Percentiles rank a stretch among this genome's conserved stretches.
Evolutionary conservation across 768 basidiomycete species (phyloP).

Genomic region (Rhizopogon roseolus): DNA sequence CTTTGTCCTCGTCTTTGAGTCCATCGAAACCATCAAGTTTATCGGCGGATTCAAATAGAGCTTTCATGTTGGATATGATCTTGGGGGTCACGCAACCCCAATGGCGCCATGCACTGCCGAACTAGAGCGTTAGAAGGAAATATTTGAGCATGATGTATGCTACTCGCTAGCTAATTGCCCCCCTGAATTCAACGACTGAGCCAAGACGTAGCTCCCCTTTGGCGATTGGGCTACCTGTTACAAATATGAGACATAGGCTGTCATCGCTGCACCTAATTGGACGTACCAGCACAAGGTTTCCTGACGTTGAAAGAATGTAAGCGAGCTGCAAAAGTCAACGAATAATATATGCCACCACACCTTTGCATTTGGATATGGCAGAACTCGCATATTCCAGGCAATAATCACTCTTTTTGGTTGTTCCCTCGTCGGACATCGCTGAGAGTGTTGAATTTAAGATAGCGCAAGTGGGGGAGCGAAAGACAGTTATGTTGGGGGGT

Average conservation of each 20-base stretch:
- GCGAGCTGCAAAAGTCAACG: constrained; percentile 17
- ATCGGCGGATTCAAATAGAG: constrained; percentile 45
- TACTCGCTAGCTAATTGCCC: constrained; percentile 62
- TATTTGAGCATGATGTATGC: background rate
- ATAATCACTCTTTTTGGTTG: constrained; percentile 46
- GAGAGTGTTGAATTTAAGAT: constrained; percentile 13
- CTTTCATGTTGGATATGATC: constrained; percentile 70
- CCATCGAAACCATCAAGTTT: constrained; percentile 88
- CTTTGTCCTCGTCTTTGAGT: constrained; percentile 63
- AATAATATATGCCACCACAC: constrained; percentile 9
- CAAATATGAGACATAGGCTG: constrained; percentile 7
- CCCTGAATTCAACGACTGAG: constrained; percentile 67
- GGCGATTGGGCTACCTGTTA: constrained; percentile 57
- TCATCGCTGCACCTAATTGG: background rate
- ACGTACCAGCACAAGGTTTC: constrained; percentile 74
- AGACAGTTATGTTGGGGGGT: constrained; percentile 27
- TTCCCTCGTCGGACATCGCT: constrained; percentile 31
- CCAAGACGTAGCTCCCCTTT: constrained; percentile 78
- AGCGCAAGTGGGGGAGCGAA: constrained; percentile 22
- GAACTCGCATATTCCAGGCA: constrained; percentile 73
- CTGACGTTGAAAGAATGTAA: constrained; percentile 34
- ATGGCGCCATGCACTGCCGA: constrained; percentile 72
- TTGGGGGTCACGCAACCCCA: constrained; percentile 82
- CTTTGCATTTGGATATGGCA: constrained; percentile 37
- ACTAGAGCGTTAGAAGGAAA: background rate